These are phyloP conservation scores for Phlebopus sp. DNA, from an alignment of 1,284 basidiomycete species.

Conservation along the genomic window DNA sequence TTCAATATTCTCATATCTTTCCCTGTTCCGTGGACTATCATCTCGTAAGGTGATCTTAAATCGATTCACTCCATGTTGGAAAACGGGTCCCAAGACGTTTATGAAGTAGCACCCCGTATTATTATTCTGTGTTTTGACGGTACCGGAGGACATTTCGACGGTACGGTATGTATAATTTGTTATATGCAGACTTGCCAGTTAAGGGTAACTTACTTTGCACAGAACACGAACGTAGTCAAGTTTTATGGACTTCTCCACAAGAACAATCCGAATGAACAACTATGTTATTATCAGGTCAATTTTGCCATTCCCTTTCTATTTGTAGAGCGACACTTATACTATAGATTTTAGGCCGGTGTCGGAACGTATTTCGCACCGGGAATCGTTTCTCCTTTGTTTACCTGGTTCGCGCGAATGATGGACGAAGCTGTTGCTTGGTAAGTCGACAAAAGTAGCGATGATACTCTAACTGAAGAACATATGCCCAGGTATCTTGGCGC, in stretches of 20 bases:
- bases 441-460: constrained; percentile 10
- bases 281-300: constrained; percentile 66
- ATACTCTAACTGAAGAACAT: background rate
- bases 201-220: background rate
- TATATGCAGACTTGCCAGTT: background rate
- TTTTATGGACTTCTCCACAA: constrained; percentile 63
- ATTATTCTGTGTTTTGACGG: constrained; percentile 67
- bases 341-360: constrained; percentile 48
- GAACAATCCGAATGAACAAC: constrained; percentile 50
- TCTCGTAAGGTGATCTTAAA: no score
- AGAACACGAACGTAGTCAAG: constrained; percentile 75
- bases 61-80: constrained; percentile 15
- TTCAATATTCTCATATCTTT: no score
- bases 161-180: constrained; percentile 25
- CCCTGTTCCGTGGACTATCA: no score
- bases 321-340: background rate
- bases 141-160: constrained; percentile 49
- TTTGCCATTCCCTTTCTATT: background rate
- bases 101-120: constrained; percentile 33
- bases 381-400: constrained; percentile 48
- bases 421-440: constrained; percentile 64
- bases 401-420: constrained; percentile 47
- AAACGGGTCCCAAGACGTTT: background rate
- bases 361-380: constrained; percentile 62
- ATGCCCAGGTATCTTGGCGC: constrained; percentile 51